Evolutionary conservation across 1,284 basidiomycete genomes (phyloP), one percentile per base, ranked within the genome.

Genomic region (Kwoniella shivajii): DNA sequence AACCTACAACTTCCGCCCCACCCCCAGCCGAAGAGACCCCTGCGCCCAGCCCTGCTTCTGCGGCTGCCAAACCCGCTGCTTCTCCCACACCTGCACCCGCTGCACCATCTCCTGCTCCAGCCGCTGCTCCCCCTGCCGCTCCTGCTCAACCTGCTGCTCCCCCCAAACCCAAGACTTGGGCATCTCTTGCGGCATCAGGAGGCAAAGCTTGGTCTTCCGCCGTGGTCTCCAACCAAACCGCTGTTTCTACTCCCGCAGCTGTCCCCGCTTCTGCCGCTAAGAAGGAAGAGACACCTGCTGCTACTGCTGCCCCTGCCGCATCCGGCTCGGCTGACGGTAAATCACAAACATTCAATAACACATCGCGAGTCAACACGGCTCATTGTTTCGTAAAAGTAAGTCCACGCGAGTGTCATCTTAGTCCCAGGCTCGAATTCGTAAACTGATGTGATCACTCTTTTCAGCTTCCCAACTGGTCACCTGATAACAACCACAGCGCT

Each of bases 301-400:
- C 67, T n/a, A 26, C 67, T n/a, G 57, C 67, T 16, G 54, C 65
- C 20, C 52, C 68, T 14, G 45, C 50, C 53, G 63, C 44, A 22
- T 61, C 72, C 18, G 63, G 66, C 47, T 54, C 58, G 37, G 54
- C 61, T 41, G 58, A 63, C 31, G 56, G 50, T 42, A 64, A 66
- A n/a, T 83, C 85, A 63, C 83, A 84, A 1, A 78, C 79, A 13
- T 77, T 80, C 54, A 72, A 82, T 31, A 84, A 86, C 60, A 88
- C 86, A 13, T 78, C 84, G 59, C 82, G 77, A 57, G 80, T 90
- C 50, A 82, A 82, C 33, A 89, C 85, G 16, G 73, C 88, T 3
- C 86, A 88, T 62, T 91, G 90, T 78, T 95, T 94, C 78, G 86
- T 94, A 81, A 95, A 94, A 84, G 89, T 89, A 71, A 58, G 79